Evolutionary conservation across 225 moss, liverwort and hornwort genomes (phyloP), one percentile per base, ranked within the genome.

Genomic region (Marchantia paleacea): DNA sequence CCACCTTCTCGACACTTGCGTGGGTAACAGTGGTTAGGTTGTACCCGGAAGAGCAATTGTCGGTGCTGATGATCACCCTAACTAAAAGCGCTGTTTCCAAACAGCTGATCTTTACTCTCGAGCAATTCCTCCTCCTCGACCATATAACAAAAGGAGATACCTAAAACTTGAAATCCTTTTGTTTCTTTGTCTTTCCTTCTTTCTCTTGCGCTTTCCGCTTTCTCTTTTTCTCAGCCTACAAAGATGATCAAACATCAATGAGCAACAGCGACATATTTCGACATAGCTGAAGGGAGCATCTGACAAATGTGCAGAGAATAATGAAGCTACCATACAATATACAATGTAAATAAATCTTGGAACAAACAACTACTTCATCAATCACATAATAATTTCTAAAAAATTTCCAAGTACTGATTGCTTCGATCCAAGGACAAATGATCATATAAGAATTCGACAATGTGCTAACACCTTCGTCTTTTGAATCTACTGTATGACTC

Each of bases 161-260:
- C 88, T 93, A 95, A 71, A 97, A 97, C 82, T 97, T 97, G 80
- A 97, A 97, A 84, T 97, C 95, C 76, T 97, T 97, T 78, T 90
- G 93, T 79, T 97, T 95, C 90, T 97, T 95, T 29, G 92, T 61
- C 85, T 97, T 97, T 71, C 97, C 95, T 31, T 97, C 97, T 85
- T 97, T 97, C 82, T 97, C 95, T 84, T 97, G 95, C 14, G 91
- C 91, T 82, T 97, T 97, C 68, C 97, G 93, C 82, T 97, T 97
- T 80, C 97, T 89, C 83, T 97, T 94, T 85, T 94, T 97, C 85
- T 97, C 97, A 79, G 89, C 92, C 94, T 97, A 81, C 9, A 1
- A 62, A 70, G 19, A 16, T 12, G 12, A 76, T 39, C 12, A 6
- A 29, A 73, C 31, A 10, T 49, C 20, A 70, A 18, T 13, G 4